Conservation (phyloP, 257 asterid species). For the Gentiana straminea region DNA sequence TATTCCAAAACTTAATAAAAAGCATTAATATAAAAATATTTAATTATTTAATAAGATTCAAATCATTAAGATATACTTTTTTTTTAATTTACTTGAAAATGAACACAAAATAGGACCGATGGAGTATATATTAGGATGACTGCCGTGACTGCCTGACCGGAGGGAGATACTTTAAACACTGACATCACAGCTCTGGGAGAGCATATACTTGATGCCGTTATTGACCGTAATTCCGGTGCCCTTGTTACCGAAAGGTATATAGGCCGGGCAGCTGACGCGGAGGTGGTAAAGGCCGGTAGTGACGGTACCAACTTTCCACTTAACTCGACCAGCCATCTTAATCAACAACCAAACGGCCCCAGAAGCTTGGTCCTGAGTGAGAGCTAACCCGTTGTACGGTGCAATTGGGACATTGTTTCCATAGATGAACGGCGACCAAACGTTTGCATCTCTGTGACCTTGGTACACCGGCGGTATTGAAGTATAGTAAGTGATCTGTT, state of each 20-base stretch:
- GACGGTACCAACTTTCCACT: slow-evolving; percentile 61
- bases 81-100: too few species aligned
- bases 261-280: slow-evolving; percentile 63
- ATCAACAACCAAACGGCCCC: slow-evolving; percentile 44
- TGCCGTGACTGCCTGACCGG: too few species aligned
- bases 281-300: slow-evolving; percentile 60
- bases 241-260: slow-evolving; percentile 43
- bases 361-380: slow-evolving; percentile 37
- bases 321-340: slow-evolving; percentile 51
- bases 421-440: neutral
- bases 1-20: too few species aligned
- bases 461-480: too few species aligned
- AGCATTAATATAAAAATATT: too few species aligned
- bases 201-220: slow-evolving; percentile 52
- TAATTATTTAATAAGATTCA: too few species aligned
- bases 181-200: slow-evolving; percentile 44
- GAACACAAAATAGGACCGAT: too few species aligned
- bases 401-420: slow-evolving; percentile 72
- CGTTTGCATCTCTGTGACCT: too few species aligned
- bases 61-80: too few species aligned
- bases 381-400: slow-evolving; percentile 54
- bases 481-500: slow-evolving; percentile 52
- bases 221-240: slow-evolving; percentile 44
- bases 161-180: slow-evolving; percentile 26
- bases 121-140: too few species aligned